Evolutionary conservation across 164 flowering plant species (phyloP).

Genomic region (Kingdonia uniflora): DNA sequence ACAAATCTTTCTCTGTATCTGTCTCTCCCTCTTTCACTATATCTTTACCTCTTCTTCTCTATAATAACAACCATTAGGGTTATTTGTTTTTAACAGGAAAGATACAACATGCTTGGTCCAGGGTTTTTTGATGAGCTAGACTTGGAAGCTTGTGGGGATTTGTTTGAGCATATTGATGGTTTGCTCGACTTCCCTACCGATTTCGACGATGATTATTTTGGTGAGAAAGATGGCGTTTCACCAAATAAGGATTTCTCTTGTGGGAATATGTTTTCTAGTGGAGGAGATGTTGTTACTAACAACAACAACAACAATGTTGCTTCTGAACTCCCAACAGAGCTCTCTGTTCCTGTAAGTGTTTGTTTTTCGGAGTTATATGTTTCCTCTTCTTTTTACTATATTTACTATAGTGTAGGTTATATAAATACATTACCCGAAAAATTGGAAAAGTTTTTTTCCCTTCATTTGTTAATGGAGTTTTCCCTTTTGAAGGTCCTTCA

Average conservation of each 20-base stretch:
- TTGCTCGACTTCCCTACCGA: conserved; percentile 56
- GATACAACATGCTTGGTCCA: not conserved
- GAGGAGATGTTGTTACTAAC: conserved; percentile 27
- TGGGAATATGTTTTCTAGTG: conserved; percentile 18
- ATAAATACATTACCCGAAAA: no score
- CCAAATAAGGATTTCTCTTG: conserved; percentile 1
- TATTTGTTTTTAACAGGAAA: no score
- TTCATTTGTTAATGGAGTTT: no score
- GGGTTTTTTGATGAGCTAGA: conserved; percentile 39
- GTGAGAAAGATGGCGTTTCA: not conserved
- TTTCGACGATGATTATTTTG: conserved; percentile 7
- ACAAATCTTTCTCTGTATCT: no score
- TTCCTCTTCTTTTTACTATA: not conserved
- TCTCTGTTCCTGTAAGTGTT: conserved; percentile 45
- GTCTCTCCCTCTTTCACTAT: no score
- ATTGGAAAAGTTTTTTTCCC: no score
- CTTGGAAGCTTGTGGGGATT: conserved; percentile 33
- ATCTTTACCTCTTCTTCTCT: no score
- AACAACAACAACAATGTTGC: conserved; percentile 29
- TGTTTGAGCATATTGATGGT: conserved; percentile 78
- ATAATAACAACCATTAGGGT: no score
- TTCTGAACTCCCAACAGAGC: conserved; percentile 15
- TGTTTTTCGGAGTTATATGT: not conserved
- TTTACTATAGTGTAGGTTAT: no score
- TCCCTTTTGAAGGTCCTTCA: no score